Base-by-base conservation (phyloP, 192 early-diverging fungal genomes). In the Gorgonomyces haynaldii region DNA sequence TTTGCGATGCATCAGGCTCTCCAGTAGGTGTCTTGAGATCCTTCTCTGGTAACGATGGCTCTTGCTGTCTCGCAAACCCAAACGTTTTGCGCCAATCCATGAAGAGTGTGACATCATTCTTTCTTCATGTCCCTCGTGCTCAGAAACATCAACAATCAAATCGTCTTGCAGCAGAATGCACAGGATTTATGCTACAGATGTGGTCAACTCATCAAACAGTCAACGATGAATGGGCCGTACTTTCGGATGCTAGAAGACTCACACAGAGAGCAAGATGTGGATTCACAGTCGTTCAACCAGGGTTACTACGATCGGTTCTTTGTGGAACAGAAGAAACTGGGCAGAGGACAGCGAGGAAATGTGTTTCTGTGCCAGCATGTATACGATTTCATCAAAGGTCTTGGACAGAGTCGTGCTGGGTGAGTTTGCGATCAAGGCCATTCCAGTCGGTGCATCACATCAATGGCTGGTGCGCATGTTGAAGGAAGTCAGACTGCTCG, bases 271-370 rank as follows among this genome's bases (percentile, higher is more conserved):
- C 17, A 17, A 12, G 15, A 17, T 12, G 41, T 42, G 10, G 13
- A 13, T 42, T 10, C 42, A 10, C 37, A 47, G 10, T 10, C 10
- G 43, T 89, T 93, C 51, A 97, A 97, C 53, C 86, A 94, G 49
- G 94, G 94, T 3, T 97, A 97, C 56, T 97, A 97, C 51, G 76
- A 84, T 25, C 76, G 82, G 4, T 97, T 97, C 52, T 97, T 97
- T 58, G 66, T 84, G 1, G 89, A 95, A 52, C 65, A 82, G 48
- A 69, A 69, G 30, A 92, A 93, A 53, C 66, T 97, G 3, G 94
- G 94, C 13, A 75, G 84, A 47, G 94, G 94, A 0, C 75, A 81
- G 45, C 78, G 92, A 19, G 94, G 94, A 22, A 81, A 80, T 6
- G 94, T 97, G 5, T 93, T 82, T 65, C 67, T 91, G 0, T 90